Base-by-base conservation (phyloP, 805 yeast genomes). In the Kodamaea sagamina region DNA sequence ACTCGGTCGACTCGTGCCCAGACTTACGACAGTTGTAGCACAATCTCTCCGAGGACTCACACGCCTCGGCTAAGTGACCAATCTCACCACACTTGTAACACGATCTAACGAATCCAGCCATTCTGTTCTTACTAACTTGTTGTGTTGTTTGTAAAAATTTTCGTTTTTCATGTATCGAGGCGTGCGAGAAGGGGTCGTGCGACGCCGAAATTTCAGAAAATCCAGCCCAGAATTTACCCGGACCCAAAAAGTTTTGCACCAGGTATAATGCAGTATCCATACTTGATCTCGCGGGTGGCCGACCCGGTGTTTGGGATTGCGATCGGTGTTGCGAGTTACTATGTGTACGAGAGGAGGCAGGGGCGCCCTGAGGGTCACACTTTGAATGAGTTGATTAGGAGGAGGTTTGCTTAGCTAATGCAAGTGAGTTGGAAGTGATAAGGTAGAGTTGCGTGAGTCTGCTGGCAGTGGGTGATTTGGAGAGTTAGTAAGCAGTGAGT, bases 11-110 rank as follows among this genome's bases (percentile, higher is more conserved):
- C 68, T 87, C 90, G 68, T 88, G 96, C 51, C 93, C 93, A 47
- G 95, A 84, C 67, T 84, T 77, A 63, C 84, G 86, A 71, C 96
- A 88, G 81, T 89, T 88, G 85, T 89, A 88, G 72, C 96, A 88
- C 62, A 88, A 75, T 73, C 90, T 83, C 67, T 85, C 90, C 48
- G 82, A 75, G 69, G 88, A 90, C 51, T 79, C 74, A 73, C 97
- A 89, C 62, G 80, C 84, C 62, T 86, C 93, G 55, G 96, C 95
- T 62, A 86, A 75, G 74, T 88, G 96, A 52, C 96, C 96, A 55
- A 84, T 77, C 71, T 86, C 87, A 61, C 96, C 96, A 73, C 96
- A 88, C 67, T 87, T 88, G 78, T 80, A 86, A 75, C 95, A 86
- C 51, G 92, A 84, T 79, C 84, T 86, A 65, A 82, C 82, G 68